Base-by-base conservation (phyloP, 2,329 filamentous ascomycete genomes). In the Aspergillus hortae region DNA sequence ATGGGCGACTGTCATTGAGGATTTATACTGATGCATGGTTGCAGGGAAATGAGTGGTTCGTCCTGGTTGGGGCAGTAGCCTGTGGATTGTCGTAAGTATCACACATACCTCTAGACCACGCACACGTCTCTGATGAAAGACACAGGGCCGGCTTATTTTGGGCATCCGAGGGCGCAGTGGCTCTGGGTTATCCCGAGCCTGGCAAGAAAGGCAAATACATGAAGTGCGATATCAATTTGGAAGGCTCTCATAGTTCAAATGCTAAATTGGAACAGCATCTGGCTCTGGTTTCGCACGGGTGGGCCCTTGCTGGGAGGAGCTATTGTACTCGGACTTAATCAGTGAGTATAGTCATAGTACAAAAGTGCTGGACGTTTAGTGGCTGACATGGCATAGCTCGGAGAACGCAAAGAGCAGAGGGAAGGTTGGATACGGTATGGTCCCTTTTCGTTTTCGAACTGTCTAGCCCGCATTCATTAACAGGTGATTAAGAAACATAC, bases 41-140 rank as follows among this genome's bases (percentile, higher is more conserved):
- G 0, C 25, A 72, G 61, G 79, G 78, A 5, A 80, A 77, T 45
- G 74, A 70, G 12, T 81, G 78, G 78, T 73, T 80, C 27, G 76
- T 80, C 1, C 67, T 79, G 0, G 61, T 80, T 4, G 78, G 77
- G 15, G 74, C 77, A 3, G 77, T 73, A 1, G 66, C 72, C 3
- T 80, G 77, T 59, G 78, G 78, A 27, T 59, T 79, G 21, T 75
- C 72, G 62, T 65, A 49, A 56, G 61, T 59, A 4, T 23, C 17
- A 4, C 3, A 19, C 1, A 19, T 19, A 19, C 19, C 19, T 19
- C 9, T 6, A 19, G 14, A 46, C n/a, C 23, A 19, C 41, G n/a
- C 9, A 9, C n/a, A 1, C 4, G 2, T 4, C 21, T 21, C 25
- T 46, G 11, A 33, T 15, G 9, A 23, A 42, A 41, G 23, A 32